phyloP scores from a whole-genome alignment of 257 asterid species.

The Ophiorrhiza pumila region DNA sequence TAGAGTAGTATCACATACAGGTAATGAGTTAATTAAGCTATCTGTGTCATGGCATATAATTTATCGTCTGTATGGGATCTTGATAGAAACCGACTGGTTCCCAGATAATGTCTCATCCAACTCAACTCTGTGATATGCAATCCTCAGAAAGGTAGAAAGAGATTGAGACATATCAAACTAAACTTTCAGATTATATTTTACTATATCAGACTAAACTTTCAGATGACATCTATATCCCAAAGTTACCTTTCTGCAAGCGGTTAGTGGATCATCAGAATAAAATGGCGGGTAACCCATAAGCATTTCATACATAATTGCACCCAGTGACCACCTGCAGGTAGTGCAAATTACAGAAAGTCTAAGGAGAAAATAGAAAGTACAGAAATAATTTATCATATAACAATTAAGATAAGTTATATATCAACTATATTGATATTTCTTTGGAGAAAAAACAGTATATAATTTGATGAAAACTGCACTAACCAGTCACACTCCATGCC shows the following conservation, averaged over 20 bases:
- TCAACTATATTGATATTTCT: background rate
- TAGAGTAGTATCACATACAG: background rate
- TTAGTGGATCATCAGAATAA: constrained; percentile 47
- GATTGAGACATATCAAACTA: background rate
- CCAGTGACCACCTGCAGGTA: constrained; percentile 52
- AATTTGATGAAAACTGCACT: constrained; percentile 22
- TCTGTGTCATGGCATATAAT: too few relatives aligned
- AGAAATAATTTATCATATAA: background rate
- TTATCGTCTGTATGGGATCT: background rate
- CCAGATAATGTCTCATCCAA: background rate
- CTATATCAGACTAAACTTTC: constrained; percentile 2
- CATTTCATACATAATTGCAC: constrained; percentile 58
- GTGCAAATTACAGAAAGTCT: constrained; percentile 17
- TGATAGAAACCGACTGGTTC: background rate
- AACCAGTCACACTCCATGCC: constrained; percentile 99
- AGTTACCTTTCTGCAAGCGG: constrained; percentile 52
- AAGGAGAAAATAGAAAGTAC: constrained; percentile 5
- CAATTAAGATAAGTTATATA: background rate
- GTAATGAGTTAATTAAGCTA: background rate
- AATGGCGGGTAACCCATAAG: constrained; percentile 55
- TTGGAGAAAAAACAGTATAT: background rate
- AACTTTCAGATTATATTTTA: background rate
- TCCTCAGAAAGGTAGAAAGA: background rate
- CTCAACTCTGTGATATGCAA: background rate
- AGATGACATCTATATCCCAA: background rate